Evolutionary conservation across 2,329 filamentous ascomycete species (phyloP).

Genomic region (Volutella citrinella): DNA sequence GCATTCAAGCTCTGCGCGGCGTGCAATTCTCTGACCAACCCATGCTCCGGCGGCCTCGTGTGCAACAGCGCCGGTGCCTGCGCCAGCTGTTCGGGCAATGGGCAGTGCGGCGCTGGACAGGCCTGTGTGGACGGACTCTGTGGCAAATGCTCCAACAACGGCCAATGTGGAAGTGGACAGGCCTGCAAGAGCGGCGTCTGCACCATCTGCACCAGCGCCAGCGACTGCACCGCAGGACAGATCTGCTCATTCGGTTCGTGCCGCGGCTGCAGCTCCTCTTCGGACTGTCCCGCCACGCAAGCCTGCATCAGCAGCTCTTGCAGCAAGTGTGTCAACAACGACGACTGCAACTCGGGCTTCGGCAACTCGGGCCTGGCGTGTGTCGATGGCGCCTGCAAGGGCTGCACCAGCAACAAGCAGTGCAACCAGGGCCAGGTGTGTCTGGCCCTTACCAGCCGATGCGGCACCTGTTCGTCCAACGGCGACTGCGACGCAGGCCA

Average conservation of each 20-base stretch:
- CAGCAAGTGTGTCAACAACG: conserved; percentile 4
- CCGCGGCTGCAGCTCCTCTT: no score
- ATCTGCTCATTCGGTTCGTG: no score
- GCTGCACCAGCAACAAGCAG: conserved; percentile 3
- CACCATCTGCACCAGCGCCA: conserved; percentile 1
- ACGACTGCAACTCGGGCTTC: conserved; percentile 4
- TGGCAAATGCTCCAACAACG: not conserved
- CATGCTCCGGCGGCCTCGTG: conserved; percentile 3
- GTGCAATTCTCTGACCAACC: conserved; percentile 6
- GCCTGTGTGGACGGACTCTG: conserved; percentile 4
- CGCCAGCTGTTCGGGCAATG: conserved; percentile 2
- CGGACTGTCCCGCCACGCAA: no score
- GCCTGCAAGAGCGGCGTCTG: conserved; percentile 6
- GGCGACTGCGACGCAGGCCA: no score
- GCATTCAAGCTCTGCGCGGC: conserved; percentile 1
- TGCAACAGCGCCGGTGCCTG: conserved; percentile 1
- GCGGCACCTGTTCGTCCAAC: conserved; percentile 2
- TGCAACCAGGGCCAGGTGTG: conserved; percentile 8
- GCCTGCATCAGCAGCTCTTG: no score
- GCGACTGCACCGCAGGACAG: conserved; percentile 5
- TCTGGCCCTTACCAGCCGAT: conserved; percentile 1
- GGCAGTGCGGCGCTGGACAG: conserved; percentile 9
- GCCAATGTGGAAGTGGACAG: conserved; percentile 4
- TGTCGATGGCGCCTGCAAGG: not conserved
- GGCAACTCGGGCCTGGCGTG: no score